Percentiles rank a stretch among this genome's conserved stretches.
phyloP scores from a whole-genome alignment of 225 moss, liverwort and hornwort species.

The Physcomitrellopsis africana region DNA sequence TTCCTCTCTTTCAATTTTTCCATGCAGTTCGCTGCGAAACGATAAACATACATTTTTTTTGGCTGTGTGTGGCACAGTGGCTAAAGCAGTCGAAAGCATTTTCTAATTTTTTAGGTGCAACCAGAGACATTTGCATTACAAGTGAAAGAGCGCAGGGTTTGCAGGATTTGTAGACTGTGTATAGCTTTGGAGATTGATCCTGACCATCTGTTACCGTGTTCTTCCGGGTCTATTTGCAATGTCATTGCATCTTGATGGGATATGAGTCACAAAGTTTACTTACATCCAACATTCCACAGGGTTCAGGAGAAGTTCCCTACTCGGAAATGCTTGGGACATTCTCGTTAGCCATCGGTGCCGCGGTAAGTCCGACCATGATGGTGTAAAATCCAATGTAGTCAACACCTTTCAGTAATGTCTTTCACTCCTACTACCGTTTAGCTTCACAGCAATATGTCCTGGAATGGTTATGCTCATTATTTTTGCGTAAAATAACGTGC shows the following conservation, averaged over 20 bases:
- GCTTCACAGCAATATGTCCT: too few relatives aligned
- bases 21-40: background rate
- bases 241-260: background rate
- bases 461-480: too few relatives aligned
- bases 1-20: background rate
- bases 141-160: too few relatives aligned
- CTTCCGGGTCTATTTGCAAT: background rate
- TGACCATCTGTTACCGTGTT: background rate
- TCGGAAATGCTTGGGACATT: slow-evolving; percentile 85
- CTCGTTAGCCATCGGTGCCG: slow-evolving; percentile 86
- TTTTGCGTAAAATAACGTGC: too few relatives aligned
- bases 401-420: too few relatives aligned
- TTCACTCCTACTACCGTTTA: too few relatives aligned
- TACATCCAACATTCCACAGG: slow-evolving; percentile 38
- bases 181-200: background rate
- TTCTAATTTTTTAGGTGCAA: background rate
- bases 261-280: slow-evolving; percentile 3
- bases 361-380: slow-evolving; percentile 39
- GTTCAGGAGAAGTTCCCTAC: slow-evolving; percentile 70
- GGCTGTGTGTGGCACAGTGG: too few relatives aligned
- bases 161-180: background rate
- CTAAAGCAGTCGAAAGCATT: background rate
- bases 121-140: background rate
- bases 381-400: too few relatives aligned
- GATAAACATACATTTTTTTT: background rate